phyloP scores from a whole-genome alignment of 2,329 filamentous ascomycete species.

The Chlorencoelia australis region DNA sequence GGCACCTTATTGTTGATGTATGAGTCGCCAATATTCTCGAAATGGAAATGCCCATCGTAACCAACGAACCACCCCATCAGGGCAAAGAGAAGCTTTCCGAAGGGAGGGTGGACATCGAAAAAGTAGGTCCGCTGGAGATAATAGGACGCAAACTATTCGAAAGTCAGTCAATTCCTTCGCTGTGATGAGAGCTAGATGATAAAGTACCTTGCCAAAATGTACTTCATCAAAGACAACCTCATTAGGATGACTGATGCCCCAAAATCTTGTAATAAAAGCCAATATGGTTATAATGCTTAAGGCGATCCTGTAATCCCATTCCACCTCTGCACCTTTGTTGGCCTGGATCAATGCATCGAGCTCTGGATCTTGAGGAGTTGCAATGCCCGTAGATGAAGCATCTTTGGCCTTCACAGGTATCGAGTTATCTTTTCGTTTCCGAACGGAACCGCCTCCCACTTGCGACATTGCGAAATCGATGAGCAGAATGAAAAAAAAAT shows the following conservation, averaged over 20 bases:
- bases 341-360: slow-evolving; percentile 41
- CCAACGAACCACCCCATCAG: slow-evolving; percentile 96
- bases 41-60: slow-evolving; percentile 94
- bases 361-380: slow-evolving; percentile 31
- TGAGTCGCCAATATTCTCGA: slow-evolving; percentile 98
- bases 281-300: slow-evolving; percentile 68
- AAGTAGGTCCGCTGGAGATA: slow-evolving; percentile 98
- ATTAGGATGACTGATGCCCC: slow-evolving; percentile 88
- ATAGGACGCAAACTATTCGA: slow-evolving; percentile 58
- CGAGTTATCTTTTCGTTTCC: slow-evolving; percentile 35
- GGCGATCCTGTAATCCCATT: slow-evolving; percentile 77
- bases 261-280: slow-evolving; percentile 89
- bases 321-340: slow-evolving; percentile 37
- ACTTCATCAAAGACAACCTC: slow-evolving; percentile 99
- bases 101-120: slow-evolving; percentile 98
- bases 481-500: slow-evolving; percentile 11
- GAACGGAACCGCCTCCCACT: slow-evolving; percentile 21
- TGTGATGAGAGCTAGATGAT: neutral
- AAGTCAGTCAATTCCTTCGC: slow-evolving; percentile 5
- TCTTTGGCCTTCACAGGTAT: slow-evolving; percentile 40
- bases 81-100: slow-evolving; percentile 95
- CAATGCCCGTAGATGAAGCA: slow-evolving; percentile 20
- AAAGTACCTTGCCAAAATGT: slow-evolving; percentile 89
- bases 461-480: slow-evolving; percentile 21
- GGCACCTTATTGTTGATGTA: slow-evolving; percentile 96